phyloP scores from a whole-genome alignment of 345 rosid species.

The Corymbia maculata region DNA sequence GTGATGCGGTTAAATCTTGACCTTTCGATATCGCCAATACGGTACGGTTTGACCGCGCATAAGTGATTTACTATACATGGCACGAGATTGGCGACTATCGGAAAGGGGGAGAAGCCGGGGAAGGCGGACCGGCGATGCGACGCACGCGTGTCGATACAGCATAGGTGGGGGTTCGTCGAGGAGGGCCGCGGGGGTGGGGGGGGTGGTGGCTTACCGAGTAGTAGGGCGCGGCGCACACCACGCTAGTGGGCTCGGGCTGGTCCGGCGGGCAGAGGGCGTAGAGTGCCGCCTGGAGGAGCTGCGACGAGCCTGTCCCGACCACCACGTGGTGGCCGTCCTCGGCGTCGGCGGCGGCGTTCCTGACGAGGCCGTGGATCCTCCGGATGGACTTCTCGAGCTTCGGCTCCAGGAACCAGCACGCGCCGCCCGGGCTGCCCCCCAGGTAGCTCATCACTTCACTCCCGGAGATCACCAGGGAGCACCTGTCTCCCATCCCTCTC shows the following conservation, averaged over 20 bases:
- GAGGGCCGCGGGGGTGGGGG: neutral
- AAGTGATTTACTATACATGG: neutral
- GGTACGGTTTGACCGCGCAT: neutral
- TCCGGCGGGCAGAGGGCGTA: conserved; percentile 49
- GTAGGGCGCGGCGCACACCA: conserved; percentile 86
- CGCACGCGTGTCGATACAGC: neutral
- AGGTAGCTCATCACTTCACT: conserved; percentile 80
- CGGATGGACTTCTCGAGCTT: conserved; percentile 51
- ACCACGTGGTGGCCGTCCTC: conserved; percentile 30
- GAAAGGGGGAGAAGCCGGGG: neutral
- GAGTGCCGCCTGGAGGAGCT: conserved; percentile 63
- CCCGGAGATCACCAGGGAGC: conserved; percentile 53
- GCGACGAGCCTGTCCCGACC: conserved; percentile 88
- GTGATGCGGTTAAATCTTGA: neutral
- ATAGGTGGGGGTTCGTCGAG: neutral
- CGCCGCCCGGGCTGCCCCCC: conserved; percentile 37
- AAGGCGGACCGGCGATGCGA: neutral
- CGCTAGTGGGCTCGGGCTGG: conserved; percentile 36
- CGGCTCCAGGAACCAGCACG: conserved; percentile 81
- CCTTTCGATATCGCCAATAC: neutral
- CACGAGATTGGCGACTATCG: neutral
- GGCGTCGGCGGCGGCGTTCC: conserved; percentile 40
- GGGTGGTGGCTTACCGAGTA: conserved; percentile 52
- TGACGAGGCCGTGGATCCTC: conserved; percentile 44
- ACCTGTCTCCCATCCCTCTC: conserved; percentile 50